phyloP scores from a whole-genome alignment of 2,329 filamentous ascomycete genomes.

The Botryosphaeria dothidea region DNA sequence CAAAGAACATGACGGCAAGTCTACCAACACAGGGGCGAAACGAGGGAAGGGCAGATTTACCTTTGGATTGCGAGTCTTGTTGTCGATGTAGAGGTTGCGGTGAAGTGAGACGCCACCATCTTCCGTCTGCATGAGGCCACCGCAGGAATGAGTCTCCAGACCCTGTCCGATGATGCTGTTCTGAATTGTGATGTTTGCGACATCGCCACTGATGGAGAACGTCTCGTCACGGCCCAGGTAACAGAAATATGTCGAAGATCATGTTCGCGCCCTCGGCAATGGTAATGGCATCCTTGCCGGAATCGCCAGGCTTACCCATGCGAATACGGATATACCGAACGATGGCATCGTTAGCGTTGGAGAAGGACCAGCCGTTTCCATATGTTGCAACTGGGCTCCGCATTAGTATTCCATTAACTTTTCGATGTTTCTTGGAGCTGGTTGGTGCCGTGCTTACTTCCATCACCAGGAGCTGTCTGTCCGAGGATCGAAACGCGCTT shows the following conservation, averaged over 20 bases:
- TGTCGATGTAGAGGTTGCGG: slow-evolving; percentile 59
- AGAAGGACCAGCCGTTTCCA: slow-evolving; percentile 56
- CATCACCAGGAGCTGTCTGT: slow-evolving; percentile 53
- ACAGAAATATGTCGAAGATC: slow-evolving; percentile 58
- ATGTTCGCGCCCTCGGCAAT: slow-evolving; percentile 56
- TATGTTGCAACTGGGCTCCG: slow-evolving; percentile 50
- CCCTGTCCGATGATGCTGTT: slow-evolving; percentile 58
- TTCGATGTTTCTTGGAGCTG: no score
- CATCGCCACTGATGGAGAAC: slow-evolving; percentile 52
- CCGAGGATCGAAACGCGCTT: slow-evolving; percentile 53
- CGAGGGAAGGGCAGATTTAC: not conserved
- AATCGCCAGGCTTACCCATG: slow-evolving; percentile 54
- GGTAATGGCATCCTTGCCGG: slow-evolving; percentile 56
- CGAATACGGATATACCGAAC: slow-evolving; percentile 58
- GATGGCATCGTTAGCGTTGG: slow-evolving; percentile 54
- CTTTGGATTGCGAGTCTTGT: slow-evolving; percentile 59
- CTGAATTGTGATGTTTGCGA: slow-evolving; percentile 52
- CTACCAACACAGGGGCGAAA: no score
- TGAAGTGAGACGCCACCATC: slow-evolving; percentile 53
- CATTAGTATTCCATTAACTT: not conserved
- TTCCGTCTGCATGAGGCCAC: slow-evolving; percentile 52
- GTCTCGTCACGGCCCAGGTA: slow-evolving; percentile 59
- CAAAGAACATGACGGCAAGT: no score
- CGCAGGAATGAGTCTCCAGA: slow-evolving; percentile 55
- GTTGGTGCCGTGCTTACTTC: slow-evolving; percentile 25